Evolutionary conservation across 495 filamentous ascomycete genomes (phyloP), one percentile per base, ranked within the genome.

Genomic region (Podospora sp.): DNA sequence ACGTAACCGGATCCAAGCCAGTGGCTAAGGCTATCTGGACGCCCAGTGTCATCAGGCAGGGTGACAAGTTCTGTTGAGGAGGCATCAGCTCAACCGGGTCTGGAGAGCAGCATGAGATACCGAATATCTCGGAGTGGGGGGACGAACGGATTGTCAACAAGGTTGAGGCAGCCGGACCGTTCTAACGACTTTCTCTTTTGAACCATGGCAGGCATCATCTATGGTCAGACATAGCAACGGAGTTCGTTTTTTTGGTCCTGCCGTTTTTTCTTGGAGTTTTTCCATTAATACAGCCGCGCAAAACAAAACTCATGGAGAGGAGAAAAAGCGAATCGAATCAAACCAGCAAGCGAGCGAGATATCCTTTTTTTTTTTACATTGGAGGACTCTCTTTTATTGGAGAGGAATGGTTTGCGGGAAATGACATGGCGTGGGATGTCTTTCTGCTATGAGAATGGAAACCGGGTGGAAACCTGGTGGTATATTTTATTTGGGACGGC

Each of bases 191-290:
- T 14, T 55, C 53, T 21, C 24, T 25, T 40, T 50, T 20, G 20
- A 18, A 24, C 21, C 29, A 25, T 18, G 62, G 26, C 20, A 20
- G 63, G 52, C 52, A 58, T 65, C 35, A 24, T 24, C 1, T 24
- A 24, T 62, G 20, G 51, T 50, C 29, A 25, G 53, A 52, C 63
- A 65, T 65, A 65, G 63, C 63, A 65, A 25, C 53, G 63, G 65
- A 67, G 56, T 67, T 67, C 62, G 11, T 60, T 49, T 49, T 24
- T 40, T 62, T 62, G 16, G 56, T 33, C 40, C 40, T 46, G 40
- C 40, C 40, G 22, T 55, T 55, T n/a, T 21, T 55, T 55, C n/a
- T 22, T 11, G 52, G 20, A 11, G 52, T 24, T 55, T n/a, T 55
- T 8, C 20, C 9, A 9, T 16, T 26, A 55, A 22, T 24, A 22